These are phyloP conservation scores for Penstemon eatonii DNA, from an alignment of 257 asterid genomes.

Conservation along the genomic window DNA sequence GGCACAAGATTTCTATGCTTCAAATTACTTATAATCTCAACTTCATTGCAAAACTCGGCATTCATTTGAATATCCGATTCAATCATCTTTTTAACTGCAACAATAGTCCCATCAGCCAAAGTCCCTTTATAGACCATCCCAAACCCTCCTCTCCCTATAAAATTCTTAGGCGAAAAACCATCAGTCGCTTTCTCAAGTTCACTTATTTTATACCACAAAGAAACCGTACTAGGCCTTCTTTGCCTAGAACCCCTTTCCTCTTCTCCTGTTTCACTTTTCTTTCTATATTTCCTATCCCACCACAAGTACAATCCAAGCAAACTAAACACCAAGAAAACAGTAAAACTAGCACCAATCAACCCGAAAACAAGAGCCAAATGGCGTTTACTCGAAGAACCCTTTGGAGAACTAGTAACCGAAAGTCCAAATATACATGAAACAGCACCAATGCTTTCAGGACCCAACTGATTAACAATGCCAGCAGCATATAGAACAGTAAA, in stretches of 20 bases:
- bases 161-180: constrained; percentile 59
- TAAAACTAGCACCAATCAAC: constrained; percentile 55
- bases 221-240: constrained; percentile 65
- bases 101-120: constrained; percentile 63
- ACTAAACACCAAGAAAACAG: constrained; percentile 39
- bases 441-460: constrained; percentile 70
- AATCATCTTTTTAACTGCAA: constrained; percentile 71
- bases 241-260: constrained; percentile 48
- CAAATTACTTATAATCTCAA: constrained; percentile 86
- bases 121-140: constrained; percentile 80
- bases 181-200: constrained; percentile 79
- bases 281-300: constrained; percentile 55
- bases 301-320: constrained; percentile 56
- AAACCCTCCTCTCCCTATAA: constrained; percentile 85
- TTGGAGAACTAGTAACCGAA: constrained; percentile 34
- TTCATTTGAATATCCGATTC: constrained; percentile 79
- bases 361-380: constrained; percentile 52
- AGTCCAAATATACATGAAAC: constrained; percentile 67
- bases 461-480: constrained; percentile 66
- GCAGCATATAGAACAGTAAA: constrained; percentile 80
- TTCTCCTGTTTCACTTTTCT: constrained; percentile 32
- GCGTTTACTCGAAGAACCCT: constrained; percentile 27
- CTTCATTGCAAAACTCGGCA: constrained; percentile 85
- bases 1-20: constrained; percentile 90
- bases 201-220: constrained; percentile 68